Base-by-base conservation (phyloP, 495 filamentous ascomycete genomes). In the Penicillium alfredii region DNA sequence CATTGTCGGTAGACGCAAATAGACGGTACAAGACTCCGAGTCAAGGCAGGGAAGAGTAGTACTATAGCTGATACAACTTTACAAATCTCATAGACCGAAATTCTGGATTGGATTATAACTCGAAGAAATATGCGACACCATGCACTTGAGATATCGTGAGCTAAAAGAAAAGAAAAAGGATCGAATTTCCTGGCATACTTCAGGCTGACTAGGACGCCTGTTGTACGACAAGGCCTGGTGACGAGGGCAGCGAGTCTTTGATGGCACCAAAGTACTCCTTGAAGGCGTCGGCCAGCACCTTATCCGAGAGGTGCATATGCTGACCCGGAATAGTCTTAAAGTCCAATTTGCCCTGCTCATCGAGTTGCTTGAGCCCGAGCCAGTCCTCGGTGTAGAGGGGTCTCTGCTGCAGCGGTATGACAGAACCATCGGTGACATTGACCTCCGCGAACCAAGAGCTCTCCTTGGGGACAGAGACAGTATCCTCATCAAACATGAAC, bases 381-480 rank as follows among this genome's bases (percentile, higher is more conserved):
- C 92, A 99, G 66, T 99, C 92, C 66, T 96, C 85, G 51, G 73
- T 75, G 55, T 95, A 97, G 18, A 96, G 58, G 36, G 57, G 63
- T 39, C 86, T 66, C n/a, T 93, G 73, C 38, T 76, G 65, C 60
- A 99, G 60, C 26, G 68, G 67, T 20, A 74, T 86, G 15, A 81
- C 70, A 44, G 77, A 71, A 3, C 69, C 73, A 38, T 43, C 69
- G 9, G 77, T 84, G 22, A 63, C 66, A 63, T 94, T 86, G 12
- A 90, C 80, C 53, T 96, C 88, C 8, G 78, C 80, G 64, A 97
- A 99, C 80, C 88, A 94, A 14, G 80, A 74, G 26, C 82, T 86
- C 74, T 95, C 84, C 72, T 88, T 92, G 23, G 93, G 93, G 37
- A 96, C 74, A 24, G 88, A 86, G 23, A 84, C 84, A 29, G 65